Percentiles rank a stretch among this genome's conserved stretches.
Conservation (phyloP, 345 rosid species). For the Laguncularia racemosa region DNA sequence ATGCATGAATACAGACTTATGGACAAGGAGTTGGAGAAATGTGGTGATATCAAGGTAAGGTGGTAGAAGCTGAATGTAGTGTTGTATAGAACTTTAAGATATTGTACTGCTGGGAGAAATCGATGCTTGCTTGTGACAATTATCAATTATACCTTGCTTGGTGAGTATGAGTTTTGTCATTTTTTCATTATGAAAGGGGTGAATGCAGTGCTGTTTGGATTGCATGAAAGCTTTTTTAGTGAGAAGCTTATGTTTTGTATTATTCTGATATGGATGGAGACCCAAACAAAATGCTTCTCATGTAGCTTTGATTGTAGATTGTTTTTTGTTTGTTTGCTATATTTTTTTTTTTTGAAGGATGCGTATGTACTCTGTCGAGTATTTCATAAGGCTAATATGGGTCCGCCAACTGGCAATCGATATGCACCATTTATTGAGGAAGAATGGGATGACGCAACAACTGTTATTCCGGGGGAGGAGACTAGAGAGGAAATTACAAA, state of each 20-base stretch:
- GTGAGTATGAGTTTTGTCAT: too few relatives aligned
- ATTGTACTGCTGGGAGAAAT: too few relatives aligned
- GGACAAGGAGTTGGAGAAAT: constrained; percentile 39
- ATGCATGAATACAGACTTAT: constrained; percentile 74
- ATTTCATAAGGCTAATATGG: constrained; percentile 83
- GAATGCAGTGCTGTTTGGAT: too few relatives aligned
- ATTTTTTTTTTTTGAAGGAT: constrained; percentile 34
- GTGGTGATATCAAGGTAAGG: constrained; percentile 38
- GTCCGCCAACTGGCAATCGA: constrained; percentile 81
- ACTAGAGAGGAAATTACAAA: constrained; percentile 26
- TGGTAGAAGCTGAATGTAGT: too few relatives aligned
- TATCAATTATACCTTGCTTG: too few relatives aligned
- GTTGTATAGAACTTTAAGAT: too few relatives aligned
- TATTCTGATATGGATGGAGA: constrained; percentile 1
- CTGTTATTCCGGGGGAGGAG: constrained; percentile 51
- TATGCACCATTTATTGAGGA: constrained; percentile 78
- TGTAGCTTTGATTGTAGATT: neutral
- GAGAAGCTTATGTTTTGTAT: too few relatives aligned
- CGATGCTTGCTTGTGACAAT: too few relatives aligned
- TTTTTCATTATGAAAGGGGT: too few relatives aligned
- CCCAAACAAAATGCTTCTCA: neutral
- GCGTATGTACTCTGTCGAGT: constrained; percentile 80
- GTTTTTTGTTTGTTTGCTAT: neutral
- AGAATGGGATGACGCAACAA: constrained; percentile 51
- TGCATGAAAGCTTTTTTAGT: too few relatives aligned